A percentile compares a stretch with the other conserved stretches of the same genome.
Conservation (phyloP, 106 monocot species). For the Dendrobium chrysotoxum region DNA sequence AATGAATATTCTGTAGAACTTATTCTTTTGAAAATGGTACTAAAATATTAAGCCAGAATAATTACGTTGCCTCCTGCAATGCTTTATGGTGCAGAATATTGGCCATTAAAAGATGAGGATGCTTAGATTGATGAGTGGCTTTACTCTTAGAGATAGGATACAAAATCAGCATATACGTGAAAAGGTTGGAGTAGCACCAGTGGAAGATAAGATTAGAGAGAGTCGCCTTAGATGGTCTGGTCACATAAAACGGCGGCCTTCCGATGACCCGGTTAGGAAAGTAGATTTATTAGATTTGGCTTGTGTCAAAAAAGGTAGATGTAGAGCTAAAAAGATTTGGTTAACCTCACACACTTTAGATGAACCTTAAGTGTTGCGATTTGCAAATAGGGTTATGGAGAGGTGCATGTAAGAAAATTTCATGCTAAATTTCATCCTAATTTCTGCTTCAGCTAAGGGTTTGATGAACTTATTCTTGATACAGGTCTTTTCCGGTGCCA, state of each 20-base stretch:
- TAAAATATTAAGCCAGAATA: not conserved
- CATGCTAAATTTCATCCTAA: not conserved
- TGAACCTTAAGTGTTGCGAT: not conserved
- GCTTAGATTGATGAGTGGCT: no score
- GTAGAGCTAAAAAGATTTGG: not conserved
- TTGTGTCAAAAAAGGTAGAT: no score
- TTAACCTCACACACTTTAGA: not conserved
- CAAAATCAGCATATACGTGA: no score
- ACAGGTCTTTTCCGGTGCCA: slow-evolving; percentile 79
- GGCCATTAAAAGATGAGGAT: no score
- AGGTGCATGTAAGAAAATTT: not conserved
- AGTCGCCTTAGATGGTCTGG: no score
- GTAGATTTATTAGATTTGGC: no score
- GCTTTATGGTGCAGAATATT: no score
- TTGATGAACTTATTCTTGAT: slow-evolving; percentile 8
- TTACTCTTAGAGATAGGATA: no score
- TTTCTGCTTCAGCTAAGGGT: not conserved
- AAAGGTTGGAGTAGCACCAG: no score
- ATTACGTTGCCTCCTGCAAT: not conserved
- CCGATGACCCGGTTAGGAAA: no score
- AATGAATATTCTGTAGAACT: not conserved
- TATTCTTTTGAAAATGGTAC: not conserved
- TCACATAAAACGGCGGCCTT: no score
- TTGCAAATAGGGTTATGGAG: not conserved
- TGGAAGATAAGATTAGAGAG: no score